Evolutionary conservation across 768 basidiomycete species (phyloP).

Genomic region (Calocera cornea): DNA sequence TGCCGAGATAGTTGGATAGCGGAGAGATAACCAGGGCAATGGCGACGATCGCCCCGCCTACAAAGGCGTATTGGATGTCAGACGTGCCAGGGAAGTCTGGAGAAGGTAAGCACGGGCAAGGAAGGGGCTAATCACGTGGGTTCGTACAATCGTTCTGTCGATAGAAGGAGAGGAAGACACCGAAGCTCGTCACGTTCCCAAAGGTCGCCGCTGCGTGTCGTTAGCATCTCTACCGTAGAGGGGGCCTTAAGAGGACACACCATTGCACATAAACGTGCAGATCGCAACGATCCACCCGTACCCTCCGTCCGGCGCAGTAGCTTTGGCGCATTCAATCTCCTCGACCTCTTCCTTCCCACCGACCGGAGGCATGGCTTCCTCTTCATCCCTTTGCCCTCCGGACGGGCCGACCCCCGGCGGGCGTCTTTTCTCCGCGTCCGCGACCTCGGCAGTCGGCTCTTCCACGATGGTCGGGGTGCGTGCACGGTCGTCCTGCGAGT

Average conservation of each 20-base stretch:
- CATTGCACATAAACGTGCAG: slow-evolving; percentile 18
- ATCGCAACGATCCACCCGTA: slow-evolving; percentile 25
- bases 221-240: not conserved
- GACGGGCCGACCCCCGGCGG: not conserved
- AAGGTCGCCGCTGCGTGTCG: not conserved
- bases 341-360: not conserved
- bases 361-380: not conserved
- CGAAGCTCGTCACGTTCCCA: not conserved
- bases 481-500: too few species aligned
- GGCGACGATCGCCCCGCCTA: slow-evolving; percentile 17
- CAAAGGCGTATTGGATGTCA: slow-evolving; percentile 15
- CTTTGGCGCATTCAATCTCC: not conserved
- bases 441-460: too few species aligned
- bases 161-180: not conserved
- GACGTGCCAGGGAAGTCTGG: slow-evolving; percentile 15
- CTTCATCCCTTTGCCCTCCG: not conserved
- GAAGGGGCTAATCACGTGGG: not conserved
- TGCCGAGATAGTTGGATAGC: slow-evolving; percentile 16
- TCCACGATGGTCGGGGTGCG: too few species aligned
- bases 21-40: slow-evolving; percentile 16
- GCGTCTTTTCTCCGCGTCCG: too few species aligned
- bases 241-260: slow-evolving; percentile 12
- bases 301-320: slow-evolving; percentile 22
- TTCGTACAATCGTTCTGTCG: not conserved
- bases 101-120: not conserved